Percentiles rank a stretch among this genome's conserved stretches.
Evolutionary conservation across 2,329 filamentous ascomycete genomes (phyloP).

Genomic region (Aspergillus flavus): DNA sequence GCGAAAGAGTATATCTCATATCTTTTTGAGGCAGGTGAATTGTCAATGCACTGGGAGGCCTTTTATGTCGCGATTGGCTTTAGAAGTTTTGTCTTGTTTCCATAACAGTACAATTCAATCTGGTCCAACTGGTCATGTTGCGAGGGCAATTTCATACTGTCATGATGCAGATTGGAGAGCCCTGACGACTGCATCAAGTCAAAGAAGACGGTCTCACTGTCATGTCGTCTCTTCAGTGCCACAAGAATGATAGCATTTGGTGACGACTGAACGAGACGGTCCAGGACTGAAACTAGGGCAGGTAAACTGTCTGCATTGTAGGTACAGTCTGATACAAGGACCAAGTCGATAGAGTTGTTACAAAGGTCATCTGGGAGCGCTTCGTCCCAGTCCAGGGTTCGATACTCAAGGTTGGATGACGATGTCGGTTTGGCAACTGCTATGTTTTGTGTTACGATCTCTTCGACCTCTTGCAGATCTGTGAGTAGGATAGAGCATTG

Average conservation of each 20-base stretch:
- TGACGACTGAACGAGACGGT: slow-evolving; percentile 49
- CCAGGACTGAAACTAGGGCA: slow-evolving; percentile 62
- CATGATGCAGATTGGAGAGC: slow-evolving; percentile 37
- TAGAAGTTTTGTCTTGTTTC: slow-evolving; percentile 10
- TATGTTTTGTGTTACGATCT: slow-evolving; percentile 62
- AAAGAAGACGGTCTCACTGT: slow-evolving; percentile 68
- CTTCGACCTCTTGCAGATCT: slow-evolving; percentile 65
- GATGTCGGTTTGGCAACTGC: slow-evolving; percentile 45
- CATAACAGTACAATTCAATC: slow-evolving; percentile 44
- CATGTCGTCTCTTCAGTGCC: slow-evolving; percentile 68
- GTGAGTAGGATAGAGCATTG: slow-evolving; percentile 62
- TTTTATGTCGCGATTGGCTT: not conserved
- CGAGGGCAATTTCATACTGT: slow-evolving; percentile 39
- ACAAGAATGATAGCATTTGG: slow-evolving; percentile 58
- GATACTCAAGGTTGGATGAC: slow-evolving; percentile 49
- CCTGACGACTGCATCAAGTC: slow-evolving; percentile 54
- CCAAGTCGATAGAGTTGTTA: slow-evolving; percentile 54
- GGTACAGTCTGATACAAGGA: slow-evolving; percentile 71
- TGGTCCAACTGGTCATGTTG: slow-evolving; percentile 38
- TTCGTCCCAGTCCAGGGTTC: slow-evolving; percentile 66
- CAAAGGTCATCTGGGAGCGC: slow-evolving; percentile 48
- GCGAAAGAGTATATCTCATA: not conserved
- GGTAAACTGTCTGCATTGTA: slow-evolving; percentile 71
- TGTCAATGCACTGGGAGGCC: not conserved
- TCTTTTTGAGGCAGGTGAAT: not conserved